phyloP scores from a whole-genome alignment of 148 eudicot genomes.

The Chenopodium album region DNA sequence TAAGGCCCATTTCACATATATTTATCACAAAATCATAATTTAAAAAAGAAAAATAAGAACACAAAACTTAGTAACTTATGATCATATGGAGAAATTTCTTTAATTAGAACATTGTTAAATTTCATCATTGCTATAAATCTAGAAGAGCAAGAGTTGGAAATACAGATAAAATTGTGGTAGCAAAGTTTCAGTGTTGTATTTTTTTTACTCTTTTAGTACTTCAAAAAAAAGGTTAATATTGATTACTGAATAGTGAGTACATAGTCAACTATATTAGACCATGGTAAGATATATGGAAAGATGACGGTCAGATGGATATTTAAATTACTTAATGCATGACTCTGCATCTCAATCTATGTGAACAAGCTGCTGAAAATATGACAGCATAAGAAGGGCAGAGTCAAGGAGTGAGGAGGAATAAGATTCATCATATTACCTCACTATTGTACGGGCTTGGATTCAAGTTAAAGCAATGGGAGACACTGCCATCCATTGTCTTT shows the following conservation, averaged over 20 bases:
- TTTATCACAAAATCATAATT: neutral
- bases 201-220: neutral
- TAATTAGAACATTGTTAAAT: neutral
- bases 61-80: neutral
- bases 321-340: neutral
- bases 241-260: neutral
- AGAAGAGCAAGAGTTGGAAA: neutral
- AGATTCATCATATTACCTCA: slow-evolving; percentile 29
- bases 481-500: slow-evolving; percentile 36
- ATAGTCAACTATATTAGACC: no score
- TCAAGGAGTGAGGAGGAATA: no score
- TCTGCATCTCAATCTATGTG: neutral
- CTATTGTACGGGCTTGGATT: slow-evolving; percentile 39
- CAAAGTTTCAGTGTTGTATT: neutral
- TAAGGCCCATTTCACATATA: neutral
- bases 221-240: no score
- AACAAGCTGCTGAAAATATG: neutral
- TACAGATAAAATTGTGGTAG: neutral
- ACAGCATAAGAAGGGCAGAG: neutral
- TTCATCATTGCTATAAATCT: neutral
- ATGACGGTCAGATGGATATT: neutral
- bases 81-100: no score
- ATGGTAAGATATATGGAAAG: neutral
- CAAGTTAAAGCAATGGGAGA: slow-evolving; percentile 90
- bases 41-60: neutral